Base-by-base conservation (phyloP, 75 land plant genomes). In the Cryptomeria japonica region DNA sequence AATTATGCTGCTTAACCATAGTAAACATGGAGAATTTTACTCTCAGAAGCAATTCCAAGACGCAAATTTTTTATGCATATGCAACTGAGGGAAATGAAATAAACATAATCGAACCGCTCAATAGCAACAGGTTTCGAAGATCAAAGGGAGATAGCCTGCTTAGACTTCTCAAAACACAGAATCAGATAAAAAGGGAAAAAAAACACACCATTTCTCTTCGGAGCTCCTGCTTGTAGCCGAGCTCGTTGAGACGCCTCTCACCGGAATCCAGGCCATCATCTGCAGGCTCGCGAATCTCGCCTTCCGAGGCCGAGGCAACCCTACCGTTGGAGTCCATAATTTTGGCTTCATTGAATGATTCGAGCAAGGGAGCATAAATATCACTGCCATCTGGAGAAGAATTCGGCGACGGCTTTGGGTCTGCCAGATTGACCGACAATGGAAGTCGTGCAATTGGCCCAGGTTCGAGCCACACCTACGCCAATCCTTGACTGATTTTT, bases 181-280 rank as follows among this genome's bases (percentile, higher is more conserved):
- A 2, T 19, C 68, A 47, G 16, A 79, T 80, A 15, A 85, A 36
- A 85, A 51, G 13, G 55, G 8, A 36, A 82, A 22, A 53, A 70
- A 88, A 22, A 44, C 34, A 37, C 84, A 96, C 97, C 94, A 96
- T 96, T 84, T 96, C 97, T 87, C 96, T 84, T 70, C 96, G 80
- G 80, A 96, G 92, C 86, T 96, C 96, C 86, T 96, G 96, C 91
- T 93, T 96, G 97, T 96, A 96, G 11, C 97, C 97, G 46, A 96
- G 92, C 93, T 95, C 96, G 86, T 95, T 96, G 86, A 96, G 96
- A 41, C 97, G 94, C 61, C 88, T 93, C 92, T 96, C 97, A 2
- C 92, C 96, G 7, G 97, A 87, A 87, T 96, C 97, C 91, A 93
- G 86, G 7, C n/a, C 85, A 5, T 56, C n/a, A 25, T 28, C 8